Base-by-base conservation (phyloP, 805 yeast genomes). In the Metschnikowia hibisci region DNA sequence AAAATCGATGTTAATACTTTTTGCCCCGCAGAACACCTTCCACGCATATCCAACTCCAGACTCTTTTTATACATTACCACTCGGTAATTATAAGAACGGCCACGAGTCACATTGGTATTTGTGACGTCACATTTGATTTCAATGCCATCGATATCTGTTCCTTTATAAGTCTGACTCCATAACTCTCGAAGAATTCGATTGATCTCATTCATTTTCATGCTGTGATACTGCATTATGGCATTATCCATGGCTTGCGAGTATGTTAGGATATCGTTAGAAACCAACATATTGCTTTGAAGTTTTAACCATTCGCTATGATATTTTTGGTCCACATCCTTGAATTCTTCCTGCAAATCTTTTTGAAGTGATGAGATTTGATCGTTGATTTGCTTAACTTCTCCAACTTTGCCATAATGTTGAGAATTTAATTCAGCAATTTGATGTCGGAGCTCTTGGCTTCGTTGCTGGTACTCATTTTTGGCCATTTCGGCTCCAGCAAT, bases 1-100 rank as follows among this genome's bases (percentile, higher is more conserved):
- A 93, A 81, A 37, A 93, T 90, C 31, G 95, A 84, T 0, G 98
- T 96, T 35, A 93, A 65, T 4, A 93, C 97, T 56, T 89, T 87
- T 63, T 93, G 99, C 0, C 99, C 99, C 0, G 99, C 98, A 1
- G 96, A 87, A 61, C 99, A 93, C 45, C 99, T 69, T 0, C 99
- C 99, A 48, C 99, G 77, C 99, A 93, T 93, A 59, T 93, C 99
- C 37, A 93, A 68, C 61, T 93, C 98, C 1, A 82, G 85, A 46
- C 86, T 91, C 56, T 85, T 87, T 60, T 93, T 93, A 46, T 82
- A 81, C 99, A 93, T 93, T 16, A 90, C 96, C 14, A 93, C 97
- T 30, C 97, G 72, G 58, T 91, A 91, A 59, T 91, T 90, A 61
- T 90, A 91, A 1, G 93, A 78, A 44, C 95, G 69, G 3, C 72